Evolutionary conservation across 768 basidiomycete species (phyloP), one percentile per base, ranked within the genome.

Genomic region (Coprinopsis strossmayeri): DNA sequence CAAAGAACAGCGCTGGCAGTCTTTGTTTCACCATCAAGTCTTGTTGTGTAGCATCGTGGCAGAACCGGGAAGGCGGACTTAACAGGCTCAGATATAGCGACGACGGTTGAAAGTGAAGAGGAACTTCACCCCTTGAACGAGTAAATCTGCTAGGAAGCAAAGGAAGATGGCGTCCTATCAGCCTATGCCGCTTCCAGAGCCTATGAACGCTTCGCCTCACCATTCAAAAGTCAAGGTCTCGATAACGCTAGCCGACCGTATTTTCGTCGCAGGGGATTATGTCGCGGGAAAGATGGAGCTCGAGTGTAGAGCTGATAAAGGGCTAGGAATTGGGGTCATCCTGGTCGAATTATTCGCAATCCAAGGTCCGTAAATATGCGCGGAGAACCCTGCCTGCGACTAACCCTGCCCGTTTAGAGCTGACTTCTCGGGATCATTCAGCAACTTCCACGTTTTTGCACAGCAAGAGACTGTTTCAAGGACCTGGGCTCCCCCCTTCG

Each of bases 161-260:
- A 23, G 17, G 46, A 26, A 5, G 20, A 46, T 52, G 53, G 44
- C 53, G 50, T 27, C 46, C 35, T n/a, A 26, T 20, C 60, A 61
- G 43, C 50, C 50, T 4, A 51, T 51, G 50, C 57, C 59, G 10
- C 37, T 62, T 40, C 64, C 66, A 26, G 76, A 77, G 66, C 84
- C 85, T 11, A 91, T 91, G 88, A 91, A 91, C 65, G 82, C 84
- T 25, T 78, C 81, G n/a, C 74, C 82, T 0, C 71, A 83, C 61
- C 89, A 91, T 62, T 70, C 87, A 23, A 91, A 89, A 66, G 78
- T 91, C 62, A 87, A 77, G 62, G 76, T 87, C 13, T 73, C 82
- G 11, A 60, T 86, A 17, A 73, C 69, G 5, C 69, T 88, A 5
- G 73, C 78, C 1, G 76, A 85, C 54, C 61, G 76, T 1, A 68